phyloP scores from a whole-genome alignment of 768 basidiomycete genomes.

The Wakefieldia striispora region DNA sequence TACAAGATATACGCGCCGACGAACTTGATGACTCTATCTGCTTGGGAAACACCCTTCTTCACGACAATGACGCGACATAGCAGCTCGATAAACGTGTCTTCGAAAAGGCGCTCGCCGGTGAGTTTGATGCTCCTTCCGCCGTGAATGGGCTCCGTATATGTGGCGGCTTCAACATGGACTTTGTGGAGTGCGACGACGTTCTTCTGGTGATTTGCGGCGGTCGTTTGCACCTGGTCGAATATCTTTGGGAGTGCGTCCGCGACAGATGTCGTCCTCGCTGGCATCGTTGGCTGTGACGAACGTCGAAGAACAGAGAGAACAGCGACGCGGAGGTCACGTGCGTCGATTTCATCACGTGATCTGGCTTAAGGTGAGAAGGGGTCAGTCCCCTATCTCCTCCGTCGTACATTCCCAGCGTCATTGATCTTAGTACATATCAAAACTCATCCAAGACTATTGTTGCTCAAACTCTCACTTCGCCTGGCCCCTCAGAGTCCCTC shows the following conservation, averaged over 20 bases:
- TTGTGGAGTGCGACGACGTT: slow-evolving; percentile 83
- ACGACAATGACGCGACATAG: slow-evolving; percentile 59
- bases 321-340: slow-evolving; percentile 18
- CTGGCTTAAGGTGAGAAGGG: no score
- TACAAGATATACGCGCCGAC: slow-evolving; percentile 74
- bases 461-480: no score
- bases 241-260: slow-evolving; percentile 42
- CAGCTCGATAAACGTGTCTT: slow-evolving; percentile 58
- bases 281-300: slow-evolving; percentile 11
- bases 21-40: slow-evolving; percentile 81
- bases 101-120: slow-evolving; percentile 76
- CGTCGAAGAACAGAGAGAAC: not conserved
- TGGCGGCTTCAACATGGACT: slow-evolving; percentile 64
- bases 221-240: slow-evolving; percentile 76
- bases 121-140: slow-evolving; percentile 53
- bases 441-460: no score
- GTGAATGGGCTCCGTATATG: slow-evolving; percentile 46
- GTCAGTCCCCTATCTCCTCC: no score
- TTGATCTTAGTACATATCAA: no score
- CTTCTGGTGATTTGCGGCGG: slow-evolving; percentile 83
- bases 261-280: slow-evolving; percentile 11
- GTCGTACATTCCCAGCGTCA: no score
- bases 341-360: slow-evolving; percentile 4
- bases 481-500: no score
- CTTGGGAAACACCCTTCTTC: slow-evolving; percentile 78